A percentile compares a stretch with the other conserved stretches of the same genome.
Evolutionary conservation across 306 rosid species (phyloP).

Genomic region (Trifolium fragiferum): DNA sequence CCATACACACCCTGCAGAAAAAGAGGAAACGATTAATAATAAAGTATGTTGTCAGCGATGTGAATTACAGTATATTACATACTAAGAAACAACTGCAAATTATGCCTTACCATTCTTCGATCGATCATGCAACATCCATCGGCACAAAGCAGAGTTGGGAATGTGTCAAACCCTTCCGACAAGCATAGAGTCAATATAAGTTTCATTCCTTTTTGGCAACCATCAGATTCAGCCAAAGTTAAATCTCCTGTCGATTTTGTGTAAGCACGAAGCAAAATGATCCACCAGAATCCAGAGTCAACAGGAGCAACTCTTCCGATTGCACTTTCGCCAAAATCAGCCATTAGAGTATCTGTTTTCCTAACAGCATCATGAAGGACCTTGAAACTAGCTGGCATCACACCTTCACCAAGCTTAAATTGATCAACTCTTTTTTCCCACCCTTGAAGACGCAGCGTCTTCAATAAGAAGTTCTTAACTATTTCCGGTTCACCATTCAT

Average conservation of each 20-base stretch:
- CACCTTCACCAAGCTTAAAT: conserved; percentile 94
- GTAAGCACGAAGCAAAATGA: conserved; percentile 86
- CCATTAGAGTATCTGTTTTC: conserved; percentile 74
- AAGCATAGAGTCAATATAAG: conserved; percentile 82
- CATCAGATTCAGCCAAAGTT: conserved; percentile 66
- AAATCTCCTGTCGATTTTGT: conserved; percentile 89
- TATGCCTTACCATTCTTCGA: conserved; percentile 78
- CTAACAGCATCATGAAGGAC: conserved; percentile 81
- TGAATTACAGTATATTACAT: too few species aligned
- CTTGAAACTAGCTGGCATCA: conserved; percentile 93
- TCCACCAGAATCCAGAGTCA: conserved; percentile 98
- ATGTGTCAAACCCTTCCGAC: conserved; percentile 91
- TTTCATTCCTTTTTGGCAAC: conserved; percentile 87
- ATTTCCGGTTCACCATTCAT: conserved; percentile 96
- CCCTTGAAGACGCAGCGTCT: conserved; percentile 84
- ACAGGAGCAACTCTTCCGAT: conserved; percentile 97
- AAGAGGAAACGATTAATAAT: conserved; percentile 5
- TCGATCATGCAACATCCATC: conserved; percentile 92
- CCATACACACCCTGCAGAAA: conserved; percentile 80
- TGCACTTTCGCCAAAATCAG: conserved; percentile 95
- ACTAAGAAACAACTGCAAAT: not conserved
- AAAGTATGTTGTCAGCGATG: not conserved
- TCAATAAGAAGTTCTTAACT: conserved; percentile 80
- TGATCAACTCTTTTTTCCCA: conserved; percentile 91
- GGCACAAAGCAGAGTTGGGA: conserved; percentile 90